phyloP scores from a whole-genome alignment of 257 asterid species.

The Penstemon davidsonii region DNA sequence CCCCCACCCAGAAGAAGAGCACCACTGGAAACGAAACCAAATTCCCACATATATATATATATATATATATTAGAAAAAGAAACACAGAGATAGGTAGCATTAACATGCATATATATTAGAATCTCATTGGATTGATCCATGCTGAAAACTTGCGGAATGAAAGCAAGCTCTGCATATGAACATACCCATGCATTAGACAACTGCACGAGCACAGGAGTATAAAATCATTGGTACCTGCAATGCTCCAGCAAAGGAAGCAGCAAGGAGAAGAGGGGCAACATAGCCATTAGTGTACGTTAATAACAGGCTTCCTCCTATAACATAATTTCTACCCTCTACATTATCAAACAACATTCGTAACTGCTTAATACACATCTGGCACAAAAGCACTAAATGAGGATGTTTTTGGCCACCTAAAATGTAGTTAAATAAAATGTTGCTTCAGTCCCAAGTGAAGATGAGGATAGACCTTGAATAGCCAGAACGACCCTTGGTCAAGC shows the following conservation, averaged over 20 bases:
- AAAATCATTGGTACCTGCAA: constrained; percentile 56
- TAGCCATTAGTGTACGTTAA: constrained; percentile 93
- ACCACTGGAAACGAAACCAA: constrained; percentile 51
- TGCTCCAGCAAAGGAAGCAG: constrained; percentile 98
- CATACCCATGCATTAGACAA: constrained; percentile 27
- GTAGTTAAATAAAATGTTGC: constrained; percentile 90
- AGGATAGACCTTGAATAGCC: constrained; percentile 92
- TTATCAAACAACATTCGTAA: constrained; percentile 73
- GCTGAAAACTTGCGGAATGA: constrained; percentile 94
- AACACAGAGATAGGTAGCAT: neutral
- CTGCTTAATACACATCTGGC: constrained; percentile 90
- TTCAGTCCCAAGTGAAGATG: constrained; percentile 92
- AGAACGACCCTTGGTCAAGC: constrained; percentile 75
- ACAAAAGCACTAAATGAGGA: constrained; percentile 65
- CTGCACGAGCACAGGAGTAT: no score
- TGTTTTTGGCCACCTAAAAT: constrained; percentile 88
- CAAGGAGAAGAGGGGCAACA: constrained; percentile 91
- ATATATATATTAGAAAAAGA: constrained; percentile 4
- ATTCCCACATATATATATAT: neutral
- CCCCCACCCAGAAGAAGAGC: constrained; percentile 94
- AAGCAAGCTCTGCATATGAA: constrained; percentile 90
- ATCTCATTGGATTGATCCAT: constrained; percentile 94
- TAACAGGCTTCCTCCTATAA: constrained; percentile 83
- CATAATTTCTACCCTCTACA: no score
- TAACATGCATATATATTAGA: neutral